phyloP scores from a whole-genome alignment of 2,329 filamentous ascomycete genomes.

The Trichoderma koningiopsis region DNA sequence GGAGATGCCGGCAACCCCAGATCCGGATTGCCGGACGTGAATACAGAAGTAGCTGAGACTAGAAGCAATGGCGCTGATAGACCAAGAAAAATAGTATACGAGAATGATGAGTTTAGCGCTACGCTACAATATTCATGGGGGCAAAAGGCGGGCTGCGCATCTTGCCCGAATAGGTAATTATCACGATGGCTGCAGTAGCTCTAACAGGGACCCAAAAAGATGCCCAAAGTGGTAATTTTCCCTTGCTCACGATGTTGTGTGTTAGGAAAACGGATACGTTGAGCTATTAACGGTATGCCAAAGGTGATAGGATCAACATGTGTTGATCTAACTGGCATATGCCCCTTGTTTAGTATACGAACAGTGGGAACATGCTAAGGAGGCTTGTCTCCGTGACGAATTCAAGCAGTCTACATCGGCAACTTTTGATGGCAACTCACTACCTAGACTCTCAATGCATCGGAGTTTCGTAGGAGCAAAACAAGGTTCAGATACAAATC shows the following conservation, averaged over 20 bases:
- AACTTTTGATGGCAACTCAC: not conserved
- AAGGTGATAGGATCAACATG: not conserved
- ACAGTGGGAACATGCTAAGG: not conserved
- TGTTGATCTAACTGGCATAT: not conserved
- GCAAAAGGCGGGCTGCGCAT: not conserved
- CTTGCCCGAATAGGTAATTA: slow-evolving; percentile 19
- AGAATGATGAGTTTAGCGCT: not conserved
- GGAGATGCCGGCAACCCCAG: not conserved
- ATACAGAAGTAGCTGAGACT: not conserved
- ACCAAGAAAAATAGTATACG: not conserved
- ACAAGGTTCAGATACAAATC: not conserved
- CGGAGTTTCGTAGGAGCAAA: not conserved
- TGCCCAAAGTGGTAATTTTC: slow-evolving; percentile 1
- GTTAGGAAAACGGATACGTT: not conserved
- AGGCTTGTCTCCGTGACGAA: not conserved
- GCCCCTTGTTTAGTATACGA: not conserved
- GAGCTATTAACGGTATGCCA: too few relatives aligned
- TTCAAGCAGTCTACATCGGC: not conserved
- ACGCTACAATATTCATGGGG: not conserved
- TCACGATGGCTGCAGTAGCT: slow-evolving; percentile 4
- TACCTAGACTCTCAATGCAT: not conserved
- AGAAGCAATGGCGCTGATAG: not conserved
- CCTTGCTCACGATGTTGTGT: not conserved
- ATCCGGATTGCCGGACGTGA: not conserved
- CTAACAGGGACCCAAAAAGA: not conserved